Evolutionary conservation across 176 grass and related monocot genomes (phyloP), one percentile per base, ranked within the genome.

Genomic region (Paspalum vaginatum): DNA sequence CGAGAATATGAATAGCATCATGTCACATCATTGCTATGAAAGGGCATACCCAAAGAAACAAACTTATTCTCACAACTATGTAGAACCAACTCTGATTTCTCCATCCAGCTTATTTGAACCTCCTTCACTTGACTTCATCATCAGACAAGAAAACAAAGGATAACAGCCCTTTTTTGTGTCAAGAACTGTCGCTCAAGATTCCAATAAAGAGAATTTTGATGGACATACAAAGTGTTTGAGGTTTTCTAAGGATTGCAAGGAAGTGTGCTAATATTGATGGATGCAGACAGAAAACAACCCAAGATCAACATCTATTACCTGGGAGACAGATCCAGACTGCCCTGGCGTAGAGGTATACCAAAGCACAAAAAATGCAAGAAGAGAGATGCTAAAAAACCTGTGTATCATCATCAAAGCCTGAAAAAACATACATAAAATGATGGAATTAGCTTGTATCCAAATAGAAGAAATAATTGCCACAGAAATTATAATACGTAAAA

Each of bases 331-430:
- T 52, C 61, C 3, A 0, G 78, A 65, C 38, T 70, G 51, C 65
- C 80, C 59, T 61, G 92, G 83, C n/a, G 81, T 88, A n/a, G 95
- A 94, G 17, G 77, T 62, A 89, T 81, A 64, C 95, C 95, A 98
- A 73, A 98, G 92, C 79, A 89, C 17, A 66, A 98, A 94, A 83
- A 98, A 98, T 77, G 79, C 54, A 65, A 98, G 49, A 83, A 98
- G 92, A 51, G 95, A 98, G 41, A 98, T 79, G 85, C 92, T 81
- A 70, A 98, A 98, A 83, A 98, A 98, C 41, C 92, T 90, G 51
- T 92, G 92, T 91, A 98, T 94, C 70, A 94, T 70, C 72, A 91
- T 74, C 86, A 98, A 80, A 80, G 92, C 95, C 94, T 97, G 89
- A 86, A 97, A 91, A 70, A 61, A 73, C 21, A 83, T 43, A 80